phyloP scores from a whole-genome alignment of 2,329 filamentous ascomycete species.

The Penicillium sp. region DNA sequence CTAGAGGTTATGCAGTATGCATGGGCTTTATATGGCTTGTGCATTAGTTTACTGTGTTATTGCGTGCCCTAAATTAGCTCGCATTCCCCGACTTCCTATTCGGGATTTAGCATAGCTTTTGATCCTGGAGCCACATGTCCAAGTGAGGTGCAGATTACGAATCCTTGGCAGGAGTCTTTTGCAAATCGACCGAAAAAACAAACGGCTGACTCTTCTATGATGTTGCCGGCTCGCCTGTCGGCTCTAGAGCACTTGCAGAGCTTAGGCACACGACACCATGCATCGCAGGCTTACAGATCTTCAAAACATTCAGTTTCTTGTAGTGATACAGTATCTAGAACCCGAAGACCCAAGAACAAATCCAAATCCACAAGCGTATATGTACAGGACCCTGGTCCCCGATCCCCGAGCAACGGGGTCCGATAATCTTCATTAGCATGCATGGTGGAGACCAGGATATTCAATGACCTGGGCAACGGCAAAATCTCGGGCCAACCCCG shows the following conservation, averaged over 20 bases:
- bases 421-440: not conserved
- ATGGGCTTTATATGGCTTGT: not conserved
- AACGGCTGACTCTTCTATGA: not conserved
- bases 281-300: not conserved
- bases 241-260: not conserved
- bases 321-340: no score
- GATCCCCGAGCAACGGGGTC: not conserved
- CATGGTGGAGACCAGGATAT: not conserved
- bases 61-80: constrained; percentile 6
- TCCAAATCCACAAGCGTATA: not conserved
- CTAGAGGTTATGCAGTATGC: not conserved
- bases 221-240: not conserved
- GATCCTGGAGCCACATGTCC: constrained; percentile 2
- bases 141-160: not conserved
- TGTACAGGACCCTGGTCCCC: not conserved
- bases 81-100: not conserved
- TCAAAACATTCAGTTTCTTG: not conserved
- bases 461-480: not conserved
- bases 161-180: not conserved
- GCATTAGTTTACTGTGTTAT: constrained; percentile 4
- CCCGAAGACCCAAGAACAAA: not conserved
- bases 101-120: not conserved
- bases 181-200: not conserved
- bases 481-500: not conserved
- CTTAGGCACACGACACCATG: not conserved